Percentiles rank a stretch among this genome's conserved stretches.
Evolutionary conservation across 2,329 filamentous ascomycete species (phyloP).

Genomic region (Microdochium nivale): DNA sequence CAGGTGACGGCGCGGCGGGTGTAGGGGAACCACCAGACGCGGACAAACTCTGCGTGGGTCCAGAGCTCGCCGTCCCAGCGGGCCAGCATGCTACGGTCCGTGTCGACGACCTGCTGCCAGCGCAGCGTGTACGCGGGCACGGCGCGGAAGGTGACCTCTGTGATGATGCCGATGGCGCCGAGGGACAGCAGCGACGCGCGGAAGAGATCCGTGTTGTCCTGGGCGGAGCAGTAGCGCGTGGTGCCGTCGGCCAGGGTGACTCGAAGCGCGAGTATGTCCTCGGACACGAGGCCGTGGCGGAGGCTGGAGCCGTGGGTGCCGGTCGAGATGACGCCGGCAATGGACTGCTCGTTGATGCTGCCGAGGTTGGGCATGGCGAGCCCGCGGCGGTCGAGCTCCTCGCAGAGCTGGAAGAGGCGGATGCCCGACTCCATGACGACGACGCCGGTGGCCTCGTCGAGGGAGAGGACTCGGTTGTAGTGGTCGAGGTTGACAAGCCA

Average conservation of each 20-base stretch:
- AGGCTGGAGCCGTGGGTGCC: constrained; percentile 89
- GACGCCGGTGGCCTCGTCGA: constrained; percentile 56
- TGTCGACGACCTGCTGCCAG: constrained; percentile 75
- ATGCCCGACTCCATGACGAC: constrained; percentile 86
- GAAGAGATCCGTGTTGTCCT: constrained; percentile 71
- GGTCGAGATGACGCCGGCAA: constrained; percentile 86
- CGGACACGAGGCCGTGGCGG: constrained; percentile 73
- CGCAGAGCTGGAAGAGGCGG: constrained; percentile 65
- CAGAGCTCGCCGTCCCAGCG: constrained; percentile 70
- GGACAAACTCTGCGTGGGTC: constrained; percentile 78
- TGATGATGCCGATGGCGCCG: constrained; percentile 83
- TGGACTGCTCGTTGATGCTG: constrained; percentile 89
- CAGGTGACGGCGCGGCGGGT: constrained; percentile 81
- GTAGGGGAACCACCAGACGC: constrained; percentile 98
- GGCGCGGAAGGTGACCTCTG: constrained; percentile 78
- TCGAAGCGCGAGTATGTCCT: constrained; percentile 64
- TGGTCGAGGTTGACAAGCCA: constrained; percentile 94
- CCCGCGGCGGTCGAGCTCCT: constrained; percentile 63
- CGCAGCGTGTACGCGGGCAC: constrained; percentile 74
- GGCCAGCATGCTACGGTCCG: constrained; percentile 58
- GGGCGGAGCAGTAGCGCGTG: constrained; percentile 60
- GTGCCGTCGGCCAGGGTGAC: constrained; percentile 77
- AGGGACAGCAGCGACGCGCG: constrained; percentile 80
- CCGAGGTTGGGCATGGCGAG: constrained; percentile 87
- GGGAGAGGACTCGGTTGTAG: constrained; percentile 61